phyloP scores from a whole-genome alignment of 129 eudicot species.

The Logfia minima region DNA sequence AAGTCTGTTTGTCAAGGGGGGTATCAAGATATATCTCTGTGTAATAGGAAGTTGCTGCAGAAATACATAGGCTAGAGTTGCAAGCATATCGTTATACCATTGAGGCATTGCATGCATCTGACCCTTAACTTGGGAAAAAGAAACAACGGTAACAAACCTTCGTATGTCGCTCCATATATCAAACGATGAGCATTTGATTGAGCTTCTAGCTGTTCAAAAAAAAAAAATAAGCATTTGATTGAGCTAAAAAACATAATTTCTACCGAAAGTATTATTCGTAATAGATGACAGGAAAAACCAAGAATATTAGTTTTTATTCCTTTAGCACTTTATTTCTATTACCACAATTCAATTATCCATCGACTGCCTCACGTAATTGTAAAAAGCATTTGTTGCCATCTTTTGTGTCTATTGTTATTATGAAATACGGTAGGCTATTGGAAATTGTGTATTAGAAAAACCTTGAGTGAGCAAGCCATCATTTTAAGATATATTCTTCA shows the following conservation, averaged over 20 bases:
- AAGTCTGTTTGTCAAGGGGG: conserved; percentile 54
- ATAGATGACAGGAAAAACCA: conserved; percentile 40
- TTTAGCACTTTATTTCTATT: neutral
- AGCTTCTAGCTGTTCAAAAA: too few relatives aligned
- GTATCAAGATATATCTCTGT: conserved; percentile 19
- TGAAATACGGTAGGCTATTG: conserved; percentile 19
- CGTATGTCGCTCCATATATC: conserved; percentile 72
- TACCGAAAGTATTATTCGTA: conserved; percentile 37
- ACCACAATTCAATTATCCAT: conserved; percentile 21
- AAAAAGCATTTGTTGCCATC: conserved; percentile 30
- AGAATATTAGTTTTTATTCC: conserved; percentile 12
- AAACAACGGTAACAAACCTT: conserved; percentile 75
- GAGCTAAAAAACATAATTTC: conserved; percentile 67
- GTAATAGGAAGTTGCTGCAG: conserved; percentile 43
- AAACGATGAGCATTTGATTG: conserved; percentile 86
- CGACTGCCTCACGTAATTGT: conserved; percentile 41
- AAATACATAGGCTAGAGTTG: conserved; percentile 76
- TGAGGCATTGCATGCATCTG: conserved; percentile 86
- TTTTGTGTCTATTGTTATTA: conserved; percentile 17
- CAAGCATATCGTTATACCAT: conserved; percentile 73
- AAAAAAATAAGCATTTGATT: conserved; percentile 85
- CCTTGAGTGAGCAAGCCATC: neutral
- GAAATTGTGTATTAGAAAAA: conserved; percentile 23
- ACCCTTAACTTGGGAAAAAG: conserved; percentile 86
- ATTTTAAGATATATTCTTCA: neutral